Evolutionary conservation across 2,329 filamentous ascomycete genomes (phyloP).

Genomic region (Westerdykella aurantiaca): DNA sequence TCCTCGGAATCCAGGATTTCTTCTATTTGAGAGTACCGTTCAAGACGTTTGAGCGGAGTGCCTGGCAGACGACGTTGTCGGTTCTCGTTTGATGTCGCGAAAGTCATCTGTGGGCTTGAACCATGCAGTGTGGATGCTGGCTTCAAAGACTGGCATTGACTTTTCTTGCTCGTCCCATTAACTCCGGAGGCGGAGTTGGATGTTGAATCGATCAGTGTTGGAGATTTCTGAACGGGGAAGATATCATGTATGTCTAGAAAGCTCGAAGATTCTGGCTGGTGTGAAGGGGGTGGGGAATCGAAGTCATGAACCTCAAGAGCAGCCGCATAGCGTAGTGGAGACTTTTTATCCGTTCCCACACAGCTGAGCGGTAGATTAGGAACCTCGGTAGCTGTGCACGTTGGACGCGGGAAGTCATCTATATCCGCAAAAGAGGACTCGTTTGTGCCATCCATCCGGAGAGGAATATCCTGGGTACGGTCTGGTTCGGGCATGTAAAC

Average conservation of each 20-base stretch:
- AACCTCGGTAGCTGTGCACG: no score
- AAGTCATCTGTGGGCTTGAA: no score
- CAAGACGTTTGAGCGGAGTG: conserved; percentile 12
- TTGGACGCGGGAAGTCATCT: conserved; percentile 11
- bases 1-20: conserved; percentile 39
- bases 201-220: no score
- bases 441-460: conserved; percentile 19
- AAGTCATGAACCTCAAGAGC: conserved; percentile 25
- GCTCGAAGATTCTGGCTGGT: conserved; percentile 8
- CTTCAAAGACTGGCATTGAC: no score
- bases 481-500: conserved; percentile 28
- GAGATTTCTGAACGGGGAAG: conserved; percentile 5
- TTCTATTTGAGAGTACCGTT: conserved; percentile 31
- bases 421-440: conserved; percentile 16
- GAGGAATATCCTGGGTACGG: conserved; percentile 25
- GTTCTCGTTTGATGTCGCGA: no score
- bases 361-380: no score
- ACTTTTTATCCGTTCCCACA: no score
- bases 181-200: no score
- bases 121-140: no score
- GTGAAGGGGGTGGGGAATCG: background rate
- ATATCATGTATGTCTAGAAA: conserved; percentile 25
- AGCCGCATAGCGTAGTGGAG: background rate
- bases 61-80: conserved; percentile 2
- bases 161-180: no score